Evolutionary conservation across 2,329 filamentous ascomycete species (phyloP), one percentile per base, ranked within the genome.

Genomic region (Neurospora sp.): DNA sequence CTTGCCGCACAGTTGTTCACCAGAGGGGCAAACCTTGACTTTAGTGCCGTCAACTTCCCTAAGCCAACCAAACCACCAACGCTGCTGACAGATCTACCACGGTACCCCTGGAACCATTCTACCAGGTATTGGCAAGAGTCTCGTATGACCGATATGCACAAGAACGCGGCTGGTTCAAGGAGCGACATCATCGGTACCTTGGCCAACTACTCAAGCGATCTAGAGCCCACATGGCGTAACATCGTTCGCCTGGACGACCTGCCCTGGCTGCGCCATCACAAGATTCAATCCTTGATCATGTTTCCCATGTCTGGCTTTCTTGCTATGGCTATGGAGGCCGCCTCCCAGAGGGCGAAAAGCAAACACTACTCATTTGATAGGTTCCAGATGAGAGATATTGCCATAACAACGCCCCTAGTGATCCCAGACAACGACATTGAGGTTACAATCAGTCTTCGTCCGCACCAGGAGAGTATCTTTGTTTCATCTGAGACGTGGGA

Each of bases 231-330:
- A 0, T 86, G 84, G 84, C 79, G 84, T 43, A 85, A 84, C 70
- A 79, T 83, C 33, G 74, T 86, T 38, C 79, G 80, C 11, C 73
- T 82, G 0, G 82, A 84, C 46, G 83, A 86, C 70, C 74, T 85
- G 0, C 85, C 89, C 1, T 90, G 89, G 80, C 80, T 88, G 6
- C 81, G 84, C 66, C 84, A 89, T 73, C 88, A 89, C 78, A 79
- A 79, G 69, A 84, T 90, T 77, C 86, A 89, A 73, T 85, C 83
- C 11, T 77, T 87, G 38, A 83, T 82, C 2, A 82, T 87, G 40
- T 88, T 86, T 75, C 86, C 87, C 38, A 81, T 86, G 42, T 81
- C 85, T 1, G 87, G 84, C 2, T 85, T 83, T 68, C 75, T 87
- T 3, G 80, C 82, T 38, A 85, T 89, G 82, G 83, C 80, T 0